Conservation (phyloP, 2,329 filamentous ascomycete genomes). For the Plenodomus tracheiphilus region DNA sequence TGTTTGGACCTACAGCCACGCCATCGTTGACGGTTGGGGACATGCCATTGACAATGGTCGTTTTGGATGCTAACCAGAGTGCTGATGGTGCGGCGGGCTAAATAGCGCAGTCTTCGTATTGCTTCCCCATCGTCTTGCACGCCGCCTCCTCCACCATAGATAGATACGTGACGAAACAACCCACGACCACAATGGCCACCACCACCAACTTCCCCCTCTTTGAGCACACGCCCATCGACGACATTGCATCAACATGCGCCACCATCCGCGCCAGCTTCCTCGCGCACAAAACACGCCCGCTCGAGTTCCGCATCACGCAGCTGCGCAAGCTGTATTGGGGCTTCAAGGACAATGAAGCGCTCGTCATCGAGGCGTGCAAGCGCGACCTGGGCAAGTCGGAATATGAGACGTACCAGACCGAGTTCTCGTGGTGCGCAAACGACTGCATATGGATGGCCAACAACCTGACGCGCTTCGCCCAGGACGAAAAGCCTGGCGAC, state of each 20-base stretch:
- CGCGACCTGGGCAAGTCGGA: slow-evolving; percentile 77
- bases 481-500: slow-evolving; percentile 75
- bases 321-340: slow-evolving; percentile 96
- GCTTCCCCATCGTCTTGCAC: too few species aligned
- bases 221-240: slow-evolving; percentile 41
- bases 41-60: too few species aligned
- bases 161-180: too few species aligned
- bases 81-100: too few species aligned
- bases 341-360: slow-evolving; percentile 73
- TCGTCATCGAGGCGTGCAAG: slow-evolving; percentile 74
- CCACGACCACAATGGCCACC: too few species aligned
- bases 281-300: slow-evolving; percentile 77
- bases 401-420: slow-evolving; percentile 73
- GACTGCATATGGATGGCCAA: slow-evolving; percentile 79
- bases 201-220: slow-evolving; percentile 38
- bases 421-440: slow-evolving; percentile 77
- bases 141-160: too few species aligned
- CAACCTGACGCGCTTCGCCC: slow-evolving; percentile 78
- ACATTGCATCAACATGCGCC: slow-evolving; percentile 44
- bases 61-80: too few species aligned
- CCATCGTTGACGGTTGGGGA: too few species aligned
- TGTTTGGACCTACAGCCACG: too few species aligned
- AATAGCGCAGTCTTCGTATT: too few species aligned
- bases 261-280: slow-evolving; percentile 70
- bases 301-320: slow-evolving; percentile 82